Conservation (phyloP, 345 rosid species). For the Trapa bicornis region DNA sequence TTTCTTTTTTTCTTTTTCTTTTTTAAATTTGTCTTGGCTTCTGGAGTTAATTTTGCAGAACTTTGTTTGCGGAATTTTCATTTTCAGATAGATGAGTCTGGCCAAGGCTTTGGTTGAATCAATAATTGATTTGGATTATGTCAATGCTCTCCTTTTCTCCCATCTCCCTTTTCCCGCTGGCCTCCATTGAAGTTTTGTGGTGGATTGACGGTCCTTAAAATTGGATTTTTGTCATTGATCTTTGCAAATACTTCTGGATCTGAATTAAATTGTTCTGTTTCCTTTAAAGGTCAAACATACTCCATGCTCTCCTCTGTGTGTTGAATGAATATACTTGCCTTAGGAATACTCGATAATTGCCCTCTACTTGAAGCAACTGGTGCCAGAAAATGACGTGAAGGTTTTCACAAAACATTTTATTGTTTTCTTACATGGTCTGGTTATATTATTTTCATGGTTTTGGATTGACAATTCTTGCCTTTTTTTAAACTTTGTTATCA, state of each 20-base stretch:
- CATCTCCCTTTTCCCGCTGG: background rate
- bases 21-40: background rate
- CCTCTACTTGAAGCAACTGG: conserved; percentile 5
- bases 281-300: conserved; percentile 16
- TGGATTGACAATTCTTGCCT: background rate
- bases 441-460: background rate
- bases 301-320: background rate
- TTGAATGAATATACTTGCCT: background rate
- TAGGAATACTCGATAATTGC: background rate
- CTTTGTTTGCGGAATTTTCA: background rate
- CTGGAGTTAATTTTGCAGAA: background rate
- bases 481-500: background rate
- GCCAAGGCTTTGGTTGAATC: background rate
- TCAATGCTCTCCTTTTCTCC: background rate
- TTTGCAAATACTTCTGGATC: conserved; percentile 8
- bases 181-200: background rate
- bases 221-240: background rate
- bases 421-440: background rate
- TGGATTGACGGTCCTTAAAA: background rate
- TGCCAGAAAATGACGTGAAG: background rate
- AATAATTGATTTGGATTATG: background rate
- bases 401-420: background rate
- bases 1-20: conserved; percentile 4
- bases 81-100: background rate
- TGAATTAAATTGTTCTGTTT: conserved; percentile 4